Evolutionary conservation across 2,329 filamentous ascomycete genomes (phyloP), one percentile per base, ranked within the genome.

Genomic region (Aspergillus proliferans): DNA sequence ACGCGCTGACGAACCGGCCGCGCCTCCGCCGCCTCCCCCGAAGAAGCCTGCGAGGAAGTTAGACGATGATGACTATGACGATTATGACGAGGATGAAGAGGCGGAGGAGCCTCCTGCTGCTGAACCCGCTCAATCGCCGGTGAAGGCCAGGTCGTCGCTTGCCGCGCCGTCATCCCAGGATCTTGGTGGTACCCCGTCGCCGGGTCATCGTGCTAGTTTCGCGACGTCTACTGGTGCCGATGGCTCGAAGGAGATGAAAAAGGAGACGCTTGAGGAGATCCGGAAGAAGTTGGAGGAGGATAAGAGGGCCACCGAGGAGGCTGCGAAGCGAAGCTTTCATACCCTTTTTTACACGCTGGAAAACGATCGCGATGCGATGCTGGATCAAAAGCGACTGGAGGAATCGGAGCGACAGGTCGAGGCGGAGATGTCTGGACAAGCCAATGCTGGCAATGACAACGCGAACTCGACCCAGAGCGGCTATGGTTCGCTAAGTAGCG

Each of bases 361-460:
- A 70, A 93, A 92, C 66, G 93, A 98, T 66, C 83, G 88, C 48
- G 89, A 92, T 60, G 93, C 93, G 44, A 97, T 98, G 93, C 73
- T 97, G 49, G 93, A 98, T 69, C 93, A 98, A 70, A 90, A 97
- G 69, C 89, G 92, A 68, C 79, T 98, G 22, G 93, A 98, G 64
- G 93, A 97, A 68, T 90, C 94, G 1, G 93, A 98, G 68, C 87
- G 94, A 66, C 90, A 95, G 67, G 86, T 97, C 8, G 92, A 97
- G 68, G 91, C 91, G 12, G 93, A 98, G 71, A 93, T 95, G 78
- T 90, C 91, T 26, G 78, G 79, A 28, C 75, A 79, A 55, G 69
- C 69, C 44, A 71, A 71, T 47, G 80, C 84, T 62, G 81, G 79
- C 47, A 79, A 70, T 48, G 74, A 73, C 52, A 74, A 73, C 51